Evolutionary conservation across 371 early-diverging fungal species (phyloP).

Genomic region (Neoconidiobolus thromboides): DNA sequence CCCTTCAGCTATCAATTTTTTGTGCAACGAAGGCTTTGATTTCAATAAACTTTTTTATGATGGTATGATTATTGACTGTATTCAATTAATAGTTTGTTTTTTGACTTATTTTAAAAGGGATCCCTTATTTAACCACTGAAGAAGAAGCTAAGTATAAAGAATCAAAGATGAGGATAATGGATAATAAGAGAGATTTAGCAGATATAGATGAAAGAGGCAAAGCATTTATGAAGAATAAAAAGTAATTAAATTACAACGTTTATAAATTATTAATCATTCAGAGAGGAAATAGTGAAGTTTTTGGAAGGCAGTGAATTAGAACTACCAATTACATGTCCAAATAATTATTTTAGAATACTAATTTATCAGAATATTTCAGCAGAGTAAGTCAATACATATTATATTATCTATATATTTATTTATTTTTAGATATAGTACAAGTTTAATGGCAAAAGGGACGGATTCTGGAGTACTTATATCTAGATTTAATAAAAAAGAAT

Average conservation of each 20-base stretch:
- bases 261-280: not conserved
- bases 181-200: not conserved
- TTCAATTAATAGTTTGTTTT: not conserved
- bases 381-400: slow-evolving; percentile 14
- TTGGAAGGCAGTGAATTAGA: not conserved
- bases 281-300: not conserved
- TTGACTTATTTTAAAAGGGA: not conserved
- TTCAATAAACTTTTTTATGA: slow-evolving; percentile 3
- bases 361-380: not conserved
- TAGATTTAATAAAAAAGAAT: not conserved
- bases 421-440: not conserved
- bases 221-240: not conserved
- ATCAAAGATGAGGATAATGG: not conserved
- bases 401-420: slow-evolving; percentile 7
- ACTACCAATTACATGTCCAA: not conserved
- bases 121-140: not conserved
- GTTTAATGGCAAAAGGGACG: not conserved
- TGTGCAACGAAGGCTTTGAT: not conserved
- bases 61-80: not conserved
- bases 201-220: slow-evolving; percentile 1
- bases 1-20: slow-evolving; percentile 1
- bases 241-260: not conserved
- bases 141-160: not conserved
- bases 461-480: not conserved
- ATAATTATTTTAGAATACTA: not conserved